phyloP scores from a whole-genome alignment of 352 stramenopile genomes.

The Globisporangium nodosum region DNA sequence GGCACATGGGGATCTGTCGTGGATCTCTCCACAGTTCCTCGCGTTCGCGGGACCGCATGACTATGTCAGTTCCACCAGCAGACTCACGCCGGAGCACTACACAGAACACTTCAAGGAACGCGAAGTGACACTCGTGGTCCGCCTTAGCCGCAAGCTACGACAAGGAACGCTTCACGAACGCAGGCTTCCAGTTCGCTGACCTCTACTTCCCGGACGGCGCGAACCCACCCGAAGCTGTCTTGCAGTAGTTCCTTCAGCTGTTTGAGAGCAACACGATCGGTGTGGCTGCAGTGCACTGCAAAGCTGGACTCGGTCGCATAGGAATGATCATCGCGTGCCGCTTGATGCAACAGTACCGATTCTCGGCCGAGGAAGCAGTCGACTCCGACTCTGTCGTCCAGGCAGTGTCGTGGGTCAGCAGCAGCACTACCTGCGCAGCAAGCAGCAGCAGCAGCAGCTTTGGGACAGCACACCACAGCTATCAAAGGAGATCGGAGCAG shows the following conservation, averaged over 20 bases:
- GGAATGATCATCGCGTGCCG: conserved; percentile 93
- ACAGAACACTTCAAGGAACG: conserved; percentile 17
- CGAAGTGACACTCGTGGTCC: conserved; percentile 54
- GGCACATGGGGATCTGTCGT: conserved; percentile 25
- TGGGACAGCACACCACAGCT: conserved; percentile 1
- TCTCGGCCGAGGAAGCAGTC: conserved; percentile 91
- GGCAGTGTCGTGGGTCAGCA: conserved; percentile 92
- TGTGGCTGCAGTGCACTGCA: conserved; percentile 94
- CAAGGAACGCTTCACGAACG: conserved; percentile 63
- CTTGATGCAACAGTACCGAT: conserved; percentile 91
- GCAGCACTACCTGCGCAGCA: conserved; percentile 89
- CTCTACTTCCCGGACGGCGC: conserved; percentile 93
- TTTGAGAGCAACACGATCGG: conserved; percentile 42
- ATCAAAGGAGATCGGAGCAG: not conserved
- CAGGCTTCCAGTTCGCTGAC: conserved; percentile 85
- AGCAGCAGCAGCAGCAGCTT: conserved; percentile 52
- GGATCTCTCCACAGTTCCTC: conserved; percentile 22
- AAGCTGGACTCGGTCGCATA: conserved; percentile 92
- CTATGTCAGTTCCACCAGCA: conserved; percentile 31
- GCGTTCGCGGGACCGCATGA: conserved; percentile 25
- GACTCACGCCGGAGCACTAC: conserved; percentile 27
- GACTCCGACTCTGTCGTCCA: conserved; percentile 89
- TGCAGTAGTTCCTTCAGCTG: conserved; percentile 61
- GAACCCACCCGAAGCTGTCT: conserved; percentile 68
- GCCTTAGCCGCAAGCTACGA: conserved; percentile 94